Conservation (phyloP, 371 early-diverging fungal genomes). For the Chytridium lagenaria region DNA sequence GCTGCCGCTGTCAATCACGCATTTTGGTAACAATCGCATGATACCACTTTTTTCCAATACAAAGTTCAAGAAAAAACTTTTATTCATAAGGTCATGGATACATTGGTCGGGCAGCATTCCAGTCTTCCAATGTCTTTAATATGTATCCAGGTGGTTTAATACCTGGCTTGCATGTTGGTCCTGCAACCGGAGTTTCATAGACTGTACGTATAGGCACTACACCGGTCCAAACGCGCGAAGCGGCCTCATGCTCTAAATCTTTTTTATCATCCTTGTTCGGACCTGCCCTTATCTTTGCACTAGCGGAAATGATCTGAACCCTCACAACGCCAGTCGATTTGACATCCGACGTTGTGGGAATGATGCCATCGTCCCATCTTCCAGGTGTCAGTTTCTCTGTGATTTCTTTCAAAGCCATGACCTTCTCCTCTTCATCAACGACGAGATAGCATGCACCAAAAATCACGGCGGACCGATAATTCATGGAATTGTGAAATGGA, state of each 20-base stretch:
- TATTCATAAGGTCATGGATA: no score
- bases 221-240: neutral
- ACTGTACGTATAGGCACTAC: neutral
- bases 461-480: conserved; percentile 52
- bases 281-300: conserved; percentile 46
- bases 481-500: conserved; percentile 53
- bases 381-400: conserved; percentile 48
- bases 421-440: conserved; percentile 44
- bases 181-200: neutral
- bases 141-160: neutral
- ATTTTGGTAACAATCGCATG: no score
- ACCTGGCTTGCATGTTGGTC: neutral
- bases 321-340: conserved; percentile 51
- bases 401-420: conserved; percentile 41
- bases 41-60: no score
- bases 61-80: no score
- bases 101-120: neutral
- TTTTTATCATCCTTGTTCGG: conserved; percentile 44
- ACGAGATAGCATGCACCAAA: conserved; percentile 52
- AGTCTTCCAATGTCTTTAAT: neutral
- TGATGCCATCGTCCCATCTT: conserved; percentile 38
- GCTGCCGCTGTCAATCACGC: no score
- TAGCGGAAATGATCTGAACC: conserved; percentile 52
- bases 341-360: conserved; percentile 40
- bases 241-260: conserved; percentile 38